These are phyloP conservation scores for Jamesozyma lodderae DNA, from an alignment of 805 yeast species.

Conservation along the genomic window DNA sequence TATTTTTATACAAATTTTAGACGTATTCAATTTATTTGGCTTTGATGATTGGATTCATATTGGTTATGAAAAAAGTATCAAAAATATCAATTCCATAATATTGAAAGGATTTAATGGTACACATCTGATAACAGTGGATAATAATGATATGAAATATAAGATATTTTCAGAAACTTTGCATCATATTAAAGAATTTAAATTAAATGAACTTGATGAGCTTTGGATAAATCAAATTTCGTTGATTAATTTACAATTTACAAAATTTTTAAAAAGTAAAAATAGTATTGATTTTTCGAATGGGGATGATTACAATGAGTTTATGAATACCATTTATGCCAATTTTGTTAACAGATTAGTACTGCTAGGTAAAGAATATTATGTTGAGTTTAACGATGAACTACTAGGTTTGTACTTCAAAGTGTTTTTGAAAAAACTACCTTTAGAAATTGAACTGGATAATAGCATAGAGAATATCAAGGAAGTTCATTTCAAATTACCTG, in stretches of 20 bases:
- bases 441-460: slow-evolving; percentile 3
- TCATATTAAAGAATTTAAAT: slow-evolving; percentile 15
- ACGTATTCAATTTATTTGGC: slow-evolving; percentile 19
- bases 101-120: slow-evolving; percentile 18
- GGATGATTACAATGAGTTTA: slow-evolving; percentile 8
- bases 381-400: slow-evolving; percentile 19
- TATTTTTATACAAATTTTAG: slow-evolving; percentile 17
- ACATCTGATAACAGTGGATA: slow-evolving; percentile 6
- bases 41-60: slow-evolving; percentile 27
- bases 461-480: slow-evolving; percentile 9
- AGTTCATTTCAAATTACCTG: slow-evolving; percentile 22
- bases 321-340: slow-evolving; percentile 13
- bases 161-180: slow-evolving; percentile 14
- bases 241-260: slow-evolving; percentile 16
- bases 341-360: slow-evolving; percentile 25
- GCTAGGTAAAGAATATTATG: slow-evolving; percentile 20
- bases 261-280: slow-evolving; percentile 18
- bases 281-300: slow-evolving; percentile 1
- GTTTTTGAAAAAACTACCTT: slow-evolving; percentile 13
- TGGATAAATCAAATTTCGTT: slow-evolving; percentile 19
- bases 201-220: slow-evolving; percentile 19
- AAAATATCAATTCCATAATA: slow-evolving; percentile 12
- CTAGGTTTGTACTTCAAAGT: slow-evolving; percentile 13
- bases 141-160: slow-evolving; percentile 8
- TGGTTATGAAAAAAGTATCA: slow-evolving; percentile 18